These are phyloP conservation scores for Boletus sensibilis DNA, from an alignment of 768 basidiomycete genomes.

Conservation along the genomic window DNA sequence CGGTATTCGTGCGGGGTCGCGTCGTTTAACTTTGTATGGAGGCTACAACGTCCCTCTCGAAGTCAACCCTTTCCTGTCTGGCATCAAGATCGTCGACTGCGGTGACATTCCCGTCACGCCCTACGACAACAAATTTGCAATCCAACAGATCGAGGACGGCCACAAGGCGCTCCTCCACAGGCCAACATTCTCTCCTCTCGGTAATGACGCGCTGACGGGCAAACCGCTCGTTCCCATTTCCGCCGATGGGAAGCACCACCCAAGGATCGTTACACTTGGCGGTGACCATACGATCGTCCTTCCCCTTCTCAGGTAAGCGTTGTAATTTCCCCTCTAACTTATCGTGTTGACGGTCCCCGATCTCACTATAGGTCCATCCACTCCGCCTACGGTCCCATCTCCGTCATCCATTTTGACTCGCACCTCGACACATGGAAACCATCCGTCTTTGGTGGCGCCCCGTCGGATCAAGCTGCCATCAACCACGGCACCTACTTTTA, in stretches of 20 bases:
- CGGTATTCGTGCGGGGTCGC: conserved; percentile 77
- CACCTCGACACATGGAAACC: conserved; percentile 83
- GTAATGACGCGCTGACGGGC: conserved; percentile 62
- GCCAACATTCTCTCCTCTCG: conserved; percentile 57
- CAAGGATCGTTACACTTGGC: conserved; percentile 78
- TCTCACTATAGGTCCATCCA: conserved; percentile 58
- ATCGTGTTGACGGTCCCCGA: neutral
- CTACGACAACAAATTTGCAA: conserved; percentile 72
- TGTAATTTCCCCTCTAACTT: neutral
- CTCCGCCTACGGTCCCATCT: conserved; percentile 75
- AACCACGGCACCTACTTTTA: conserved; percentile 93
- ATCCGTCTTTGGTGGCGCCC: conserved; percentile 70
- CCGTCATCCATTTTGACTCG: conserved; percentile 85
- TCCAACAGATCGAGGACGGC: conserved; percentile 71
- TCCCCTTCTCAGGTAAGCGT: conserved; percentile 42
- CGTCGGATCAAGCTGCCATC: conserved; percentile 68
- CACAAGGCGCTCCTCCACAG: conserved; percentile 71
- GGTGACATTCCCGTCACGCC: conserved; percentile 79
- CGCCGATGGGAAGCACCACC: conserved; percentile 71
- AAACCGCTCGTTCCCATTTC: conserved; percentile 56
- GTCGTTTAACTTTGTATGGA: conserved; percentile 71
- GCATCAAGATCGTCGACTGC: conserved; percentile 71
- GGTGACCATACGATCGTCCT: conserved; percentile 86
- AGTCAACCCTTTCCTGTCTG: conserved; percentile 69
- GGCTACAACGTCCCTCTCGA: conserved; percentile 76